phyloP scores from a whole-genome alignment of 768 basidiomycete genomes.

The Trametes sanguinea region DNA sequence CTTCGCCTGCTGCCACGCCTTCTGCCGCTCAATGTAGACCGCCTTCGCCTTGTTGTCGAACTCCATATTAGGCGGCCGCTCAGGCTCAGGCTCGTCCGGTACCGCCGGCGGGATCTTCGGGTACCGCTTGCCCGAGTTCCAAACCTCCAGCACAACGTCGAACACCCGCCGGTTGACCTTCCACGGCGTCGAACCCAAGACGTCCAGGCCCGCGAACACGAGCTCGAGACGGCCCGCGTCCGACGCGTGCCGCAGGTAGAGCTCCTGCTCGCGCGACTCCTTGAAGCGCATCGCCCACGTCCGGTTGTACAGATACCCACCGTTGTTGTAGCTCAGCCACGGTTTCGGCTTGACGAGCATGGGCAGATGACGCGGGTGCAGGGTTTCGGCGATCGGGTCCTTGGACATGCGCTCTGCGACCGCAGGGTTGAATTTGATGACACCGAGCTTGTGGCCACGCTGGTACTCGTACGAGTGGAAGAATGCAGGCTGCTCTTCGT shows the following conservation, averaged over 20 bases:
- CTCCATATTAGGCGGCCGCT: conserved; percentile 47
- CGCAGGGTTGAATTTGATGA: conserved; percentile 82
- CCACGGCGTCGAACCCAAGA: conserved; percentile 90
- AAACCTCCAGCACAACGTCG: conserved; percentile 56
- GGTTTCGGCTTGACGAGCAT: conserved; percentile 93
- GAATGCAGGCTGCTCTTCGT: conserved; percentile 87
- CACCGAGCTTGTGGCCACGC: conserved; percentile 92
- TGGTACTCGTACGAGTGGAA: conserved; percentile 89
- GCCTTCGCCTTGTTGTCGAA: conserved; percentile 57
- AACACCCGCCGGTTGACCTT: conserved; percentile 72
- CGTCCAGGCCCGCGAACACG: conserved; percentile 87
- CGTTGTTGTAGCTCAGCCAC: conserved; percentile 76
- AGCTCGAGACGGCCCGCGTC: conserved; percentile 75
- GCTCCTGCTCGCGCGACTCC: conserved; percentile 80
- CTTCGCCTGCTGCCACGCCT: conserved; percentile 55
- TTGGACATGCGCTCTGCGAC: conserved; percentile 77
- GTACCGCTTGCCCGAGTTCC: conserved; percentile 84
- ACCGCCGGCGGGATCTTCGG: conserved; percentile 82
- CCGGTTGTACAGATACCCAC: conserved; percentile 81
- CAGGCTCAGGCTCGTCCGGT: conserved; percentile 66
- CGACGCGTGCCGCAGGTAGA: conserved; percentile 76
- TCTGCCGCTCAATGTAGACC: conserved; percentile 57
- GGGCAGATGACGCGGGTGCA: conserved; percentile 93
- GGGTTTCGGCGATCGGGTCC: conserved; percentile 65
- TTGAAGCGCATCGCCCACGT: conserved; percentile 89